Percentiles rank a stretch among this genome's conserved stretches.
phyloP scores from a whole-genome alignment of 140 eudicot genomes.

The Ambrosia hybrid region DNA sequence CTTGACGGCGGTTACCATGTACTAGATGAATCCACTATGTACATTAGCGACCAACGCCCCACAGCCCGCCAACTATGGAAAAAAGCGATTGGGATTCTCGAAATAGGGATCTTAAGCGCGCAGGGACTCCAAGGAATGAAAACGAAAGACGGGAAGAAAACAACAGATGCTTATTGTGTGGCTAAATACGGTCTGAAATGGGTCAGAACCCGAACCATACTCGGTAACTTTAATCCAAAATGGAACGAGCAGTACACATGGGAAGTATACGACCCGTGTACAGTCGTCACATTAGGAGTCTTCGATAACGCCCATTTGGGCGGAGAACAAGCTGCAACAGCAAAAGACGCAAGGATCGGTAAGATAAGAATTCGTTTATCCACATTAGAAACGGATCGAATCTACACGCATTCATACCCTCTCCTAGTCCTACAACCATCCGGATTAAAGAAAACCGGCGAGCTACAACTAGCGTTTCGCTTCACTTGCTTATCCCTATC shows the following conservation, averaged over 20 bases:
- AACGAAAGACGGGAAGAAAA: slow-evolving; percentile 56
- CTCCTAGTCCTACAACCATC: slow-evolving; percentile 68
- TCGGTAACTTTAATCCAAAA: slow-evolving; percentile 60
- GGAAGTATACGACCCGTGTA: slow-evolving; percentile 86
- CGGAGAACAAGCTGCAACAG: slow-evolving; percentile 36
- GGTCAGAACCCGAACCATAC: slow-evolving; percentile 75
- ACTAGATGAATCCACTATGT: slow-evolving; percentile 77
- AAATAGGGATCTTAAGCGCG: slow-evolving; percentile 68
- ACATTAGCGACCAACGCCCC: slow-evolving; percentile 71
- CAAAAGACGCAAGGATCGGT: slow-evolving; percentile 60
- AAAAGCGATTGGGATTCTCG: slow-evolving; percentile 70
- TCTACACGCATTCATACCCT: slow-evolving; percentile 70
- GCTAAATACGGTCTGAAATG: slow-evolving; percentile 77
- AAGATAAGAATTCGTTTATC: slow-evolving; percentile 70
- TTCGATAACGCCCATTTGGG: slow-evolving; percentile 72
- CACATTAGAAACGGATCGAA: slow-evolving; percentile 66
- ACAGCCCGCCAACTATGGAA: slow-evolving; percentile 73
- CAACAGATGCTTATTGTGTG: slow-evolving; percentile 71
- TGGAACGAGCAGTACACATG: slow-evolving; percentile 86
- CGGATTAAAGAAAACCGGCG: slow-evolving; percentile 75
- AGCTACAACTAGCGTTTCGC: slow-evolving; percentile 70
- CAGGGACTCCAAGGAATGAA: slow-evolving; percentile 79
- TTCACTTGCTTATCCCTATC: slow-evolving; percentile 70
- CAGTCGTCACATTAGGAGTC: slow-evolving; percentile 68
- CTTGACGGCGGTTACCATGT: slow-evolving; percentile 84